A percentile compares a stretch with the other conserved stretches of the same genome.
Conservation (phyloP, 2,329 filamentous ascomycete species). For the Ascochyta viciae-villosae region DNA sequence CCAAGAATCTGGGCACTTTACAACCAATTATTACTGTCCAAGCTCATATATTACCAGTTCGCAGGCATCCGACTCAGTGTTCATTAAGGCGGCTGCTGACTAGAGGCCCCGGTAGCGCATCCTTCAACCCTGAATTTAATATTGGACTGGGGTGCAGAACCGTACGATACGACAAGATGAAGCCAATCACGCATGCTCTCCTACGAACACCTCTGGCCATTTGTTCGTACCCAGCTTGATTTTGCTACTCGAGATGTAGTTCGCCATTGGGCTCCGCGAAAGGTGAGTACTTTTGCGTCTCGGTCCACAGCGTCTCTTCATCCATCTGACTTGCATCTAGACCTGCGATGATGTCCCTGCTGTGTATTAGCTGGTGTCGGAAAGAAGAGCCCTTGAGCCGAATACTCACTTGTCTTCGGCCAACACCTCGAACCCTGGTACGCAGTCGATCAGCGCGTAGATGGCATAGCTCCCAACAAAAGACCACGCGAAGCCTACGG, state of each 20-base stretch:
- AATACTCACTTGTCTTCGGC: slow-evolving; percentile 60
- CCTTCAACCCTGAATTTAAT: no score
- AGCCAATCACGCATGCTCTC: neutral
- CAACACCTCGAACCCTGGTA: slow-evolving; percentile 61
- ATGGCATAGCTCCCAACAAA: slow-evolving; percentile 59
- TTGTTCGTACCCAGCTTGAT: no score
- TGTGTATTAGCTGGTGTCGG: slow-evolving; percentile 10
- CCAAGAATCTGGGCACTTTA: no score
- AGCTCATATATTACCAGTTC: no score
- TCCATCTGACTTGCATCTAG: slow-evolving; percentile 61
- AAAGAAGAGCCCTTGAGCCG: neutral
- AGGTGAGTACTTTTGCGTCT: slow-evolving; percentile 47
- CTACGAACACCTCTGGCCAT: no score
- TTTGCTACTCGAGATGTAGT: slow-evolving; percentile 32
- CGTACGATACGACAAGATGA: no score
- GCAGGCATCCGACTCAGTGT: no score
- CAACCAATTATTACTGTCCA: no score
- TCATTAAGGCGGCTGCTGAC: no score
- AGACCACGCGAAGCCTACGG: slow-evolving; percentile 60
- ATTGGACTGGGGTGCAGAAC: no score
- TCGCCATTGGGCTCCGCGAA: slow-evolving; percentile 40
- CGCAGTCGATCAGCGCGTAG: slow-evolving; percentile 60
- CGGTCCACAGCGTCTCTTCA: slow-evolving; percentile 52
- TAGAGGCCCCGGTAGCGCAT: no score
- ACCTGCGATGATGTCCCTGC: slow-evolving; percentile 55